Conservation (phyloP, 805 yeast genomes). For the Lachancea dasiensis region DNA sequence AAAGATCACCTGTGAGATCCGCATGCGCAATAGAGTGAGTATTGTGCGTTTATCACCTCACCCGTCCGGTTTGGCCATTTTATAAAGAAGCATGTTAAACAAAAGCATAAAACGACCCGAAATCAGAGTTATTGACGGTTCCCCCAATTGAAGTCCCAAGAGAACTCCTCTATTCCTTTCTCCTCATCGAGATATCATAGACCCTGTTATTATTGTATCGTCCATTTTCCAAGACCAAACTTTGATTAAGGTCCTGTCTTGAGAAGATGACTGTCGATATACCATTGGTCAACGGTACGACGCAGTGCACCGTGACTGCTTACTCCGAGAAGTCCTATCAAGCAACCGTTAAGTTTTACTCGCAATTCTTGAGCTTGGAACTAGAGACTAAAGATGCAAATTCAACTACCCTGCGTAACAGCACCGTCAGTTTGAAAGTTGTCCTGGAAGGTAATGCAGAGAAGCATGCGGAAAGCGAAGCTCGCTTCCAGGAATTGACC, state of each 20-base stretch:
- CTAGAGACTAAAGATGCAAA: not conserved
- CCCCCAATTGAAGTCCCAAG: no score
- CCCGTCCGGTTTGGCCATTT: conserved; percentile 2
- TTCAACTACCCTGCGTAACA: conserved; percentile 15
- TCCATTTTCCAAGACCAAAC: no score
- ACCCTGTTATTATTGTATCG: no score
- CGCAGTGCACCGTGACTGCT: conserved; percentile 49
- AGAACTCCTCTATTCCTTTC: no score
- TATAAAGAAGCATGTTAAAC: conserved; percentile 9
- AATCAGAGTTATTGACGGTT: not conserved
- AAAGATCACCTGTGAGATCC: conserved; percentile 9
- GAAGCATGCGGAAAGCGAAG: conserved; percentile 23
- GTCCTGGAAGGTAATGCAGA: conserved; percentile 17
- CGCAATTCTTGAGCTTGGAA: conserved; percentile 20
- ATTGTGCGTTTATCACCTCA: conserved; percentile 10
- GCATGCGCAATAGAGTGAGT: conserved; percentile 4
- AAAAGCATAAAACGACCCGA: conserved; percentile 1
- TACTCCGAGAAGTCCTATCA: conserved; percentile 40
- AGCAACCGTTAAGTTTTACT: conserved; percentile 50
- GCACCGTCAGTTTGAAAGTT: conserved; percentile 24
- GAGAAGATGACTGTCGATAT: conserved; percentile 17
- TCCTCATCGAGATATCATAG: no score
- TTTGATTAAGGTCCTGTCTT: conserved; percentile 3
- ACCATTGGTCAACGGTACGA: conserved; percentile 46
- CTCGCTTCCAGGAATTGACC: conserved; percentile 14